Base-by-base conservation (phyloP, 1,284 basidiomycete species). In the Apiotrichum brassicae region DNA sequence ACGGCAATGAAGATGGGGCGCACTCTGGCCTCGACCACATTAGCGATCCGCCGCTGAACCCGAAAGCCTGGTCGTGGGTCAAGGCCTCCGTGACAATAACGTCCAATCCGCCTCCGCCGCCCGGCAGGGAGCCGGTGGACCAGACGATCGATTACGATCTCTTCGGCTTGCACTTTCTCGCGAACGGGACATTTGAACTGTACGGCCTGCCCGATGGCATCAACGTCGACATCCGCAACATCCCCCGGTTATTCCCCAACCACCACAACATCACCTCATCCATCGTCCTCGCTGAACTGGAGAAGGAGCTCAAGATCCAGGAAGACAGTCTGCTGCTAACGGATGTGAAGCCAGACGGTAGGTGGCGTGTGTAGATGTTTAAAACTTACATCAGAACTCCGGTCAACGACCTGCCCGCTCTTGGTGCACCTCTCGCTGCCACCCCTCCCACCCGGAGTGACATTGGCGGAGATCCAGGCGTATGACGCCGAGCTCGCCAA, bases 161-260 rank as follows among this genome's bases (percentile, higher is more conserved):
- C 34, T 63, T 61, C 44, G 89, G 86, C 3, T 76, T 92, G 13
- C 88, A 91, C 70, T 82, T 87, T 62, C 59, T 85, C 9, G 74
- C 79, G 9, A 86, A 87, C 57, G 89, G 89, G 2, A 81, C 85
- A 1, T 81, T 91, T 35, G 85, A 83, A 62, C 85, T 86, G 1
- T 78, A 85, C 53, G 86, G 81, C 6, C 77, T 82, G 60, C 81
- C 84, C 5, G 70, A 73, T 19, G 82, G 83, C 20, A 57, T 59
- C 46, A 47, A 49, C 35, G 50, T 34, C 76, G 75, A 54, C 73
- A 77, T 58, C 76, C 83, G 51, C 81, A 87, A 64, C 33, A 79
- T 89, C 36, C 81, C 87, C 3, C 66, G 77, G 14, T 73, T 90
- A 6, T 66, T 51, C 49, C 53, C 58, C 13, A 26, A 51, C 11